A percentile compares a stretch with the other conserved stretches of the same genome.
phyloP scores from a whole-genome alignment of 1,284 basidiomycete genomes.

The Rhizoctonia solani region DNA sequence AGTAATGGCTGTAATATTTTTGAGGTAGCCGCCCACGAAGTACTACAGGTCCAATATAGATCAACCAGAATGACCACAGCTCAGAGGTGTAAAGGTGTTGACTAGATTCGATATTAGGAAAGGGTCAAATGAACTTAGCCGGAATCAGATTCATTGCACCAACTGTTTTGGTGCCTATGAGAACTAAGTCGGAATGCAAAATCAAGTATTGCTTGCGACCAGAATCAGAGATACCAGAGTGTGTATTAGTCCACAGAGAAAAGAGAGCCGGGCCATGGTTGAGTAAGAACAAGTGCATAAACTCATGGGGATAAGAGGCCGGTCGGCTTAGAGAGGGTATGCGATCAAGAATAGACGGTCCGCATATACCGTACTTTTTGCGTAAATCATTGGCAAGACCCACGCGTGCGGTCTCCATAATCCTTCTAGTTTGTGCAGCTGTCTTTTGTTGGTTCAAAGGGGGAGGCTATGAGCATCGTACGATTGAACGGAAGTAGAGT shows the following conservation, averaged over 20 bases:
- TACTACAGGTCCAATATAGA: conserved; percentile 50
- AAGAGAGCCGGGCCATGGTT: conserved; percentile 29
- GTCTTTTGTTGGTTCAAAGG: conserved; percentile 46
- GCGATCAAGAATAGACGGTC: conserved; percentile 45
- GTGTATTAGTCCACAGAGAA: neutral
- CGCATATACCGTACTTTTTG: conserved; percentile 51
- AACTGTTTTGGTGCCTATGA: conserved; percentile 48
- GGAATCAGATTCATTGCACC: conserved; percentile 47
- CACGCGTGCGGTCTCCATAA: conserved; percentile 39
- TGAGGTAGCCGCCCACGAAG: conserved; percentile 45
- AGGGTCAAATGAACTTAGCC: conserved; percentile 47
- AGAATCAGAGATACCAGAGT: neutral
- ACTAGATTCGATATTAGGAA: conserved; percentile 49
- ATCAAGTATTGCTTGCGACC: conserved; percentile 3
- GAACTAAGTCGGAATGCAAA: conserved; percentile 47
- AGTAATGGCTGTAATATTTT: conserved; percentile 52
- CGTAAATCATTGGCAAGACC: conserved; percentile 40
- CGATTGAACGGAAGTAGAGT: neutral
- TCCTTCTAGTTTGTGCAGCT: conserved; percentile 44
- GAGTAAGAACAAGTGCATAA: conserved; percentile 10
- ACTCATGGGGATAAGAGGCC: conserved; percentile 27
- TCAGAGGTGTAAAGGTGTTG: conserved; percentile 44
- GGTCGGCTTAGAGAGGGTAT: conserved; percentile 8
- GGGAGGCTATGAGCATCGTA: conserved; percentile 48
- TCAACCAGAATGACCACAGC: conserved; percentile 49